A percentile compares a stretch with the other conserved stretches of the same genome.
phyloP scores from a whole-genome alignment of 352 stramenopile species.

The Plasmopara halstedii region DNA sequence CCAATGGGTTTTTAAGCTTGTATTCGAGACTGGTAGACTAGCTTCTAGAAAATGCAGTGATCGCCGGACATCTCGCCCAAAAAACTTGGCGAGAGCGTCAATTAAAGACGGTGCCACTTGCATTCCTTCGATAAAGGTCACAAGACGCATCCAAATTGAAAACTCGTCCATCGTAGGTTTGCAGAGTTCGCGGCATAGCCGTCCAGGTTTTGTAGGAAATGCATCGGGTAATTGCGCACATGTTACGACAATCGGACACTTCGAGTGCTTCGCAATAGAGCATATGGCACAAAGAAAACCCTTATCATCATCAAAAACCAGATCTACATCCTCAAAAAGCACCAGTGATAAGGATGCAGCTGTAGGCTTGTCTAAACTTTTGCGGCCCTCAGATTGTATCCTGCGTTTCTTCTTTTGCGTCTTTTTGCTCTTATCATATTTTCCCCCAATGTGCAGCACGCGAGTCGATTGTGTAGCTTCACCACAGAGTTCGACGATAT shows the following conservation, averaged over 20 bases:
- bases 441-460: conserved; percentile 45
- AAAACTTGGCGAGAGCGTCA: conserved; percentile 40
- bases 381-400: conserved; percentile 20
- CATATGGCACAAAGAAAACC: conserved; percentile 62
- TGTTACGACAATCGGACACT: conserved; percentile 75
- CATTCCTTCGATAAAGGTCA: conserved; percentile 50
- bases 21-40: conserved; percentile 20
- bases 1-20: conserved; percentile 15
- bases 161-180: conserved; percentile 56
- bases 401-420: conserved; percentile 39
- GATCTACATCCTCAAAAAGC: conserved; percentile 79
- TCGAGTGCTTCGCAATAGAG: conserved; percentile 73
- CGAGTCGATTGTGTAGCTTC: conserved; percentile 79
- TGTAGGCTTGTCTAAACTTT: conserved; percentile 27
- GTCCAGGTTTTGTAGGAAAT: conserved; percentile 45
- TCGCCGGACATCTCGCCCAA: conserved; percentile 57
- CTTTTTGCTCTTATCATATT: conserved; percentile 38
- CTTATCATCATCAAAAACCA: conserved; percentile 78
- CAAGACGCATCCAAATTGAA: conserved; percentile 48
- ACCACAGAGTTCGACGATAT: conserved; percentile 65
- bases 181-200: conserved; percentile 28
- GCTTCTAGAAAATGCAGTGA: conserved; percentile 65
- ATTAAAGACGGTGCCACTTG: conserved; percentile 28
- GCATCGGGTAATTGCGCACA: conserved; percentile 48
- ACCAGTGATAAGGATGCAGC: conserved; percentile 63